Evolutionary conservation across 257 asterid genomes (phyloP).

Genomic region (Nicotiana knightiana): DNA sequence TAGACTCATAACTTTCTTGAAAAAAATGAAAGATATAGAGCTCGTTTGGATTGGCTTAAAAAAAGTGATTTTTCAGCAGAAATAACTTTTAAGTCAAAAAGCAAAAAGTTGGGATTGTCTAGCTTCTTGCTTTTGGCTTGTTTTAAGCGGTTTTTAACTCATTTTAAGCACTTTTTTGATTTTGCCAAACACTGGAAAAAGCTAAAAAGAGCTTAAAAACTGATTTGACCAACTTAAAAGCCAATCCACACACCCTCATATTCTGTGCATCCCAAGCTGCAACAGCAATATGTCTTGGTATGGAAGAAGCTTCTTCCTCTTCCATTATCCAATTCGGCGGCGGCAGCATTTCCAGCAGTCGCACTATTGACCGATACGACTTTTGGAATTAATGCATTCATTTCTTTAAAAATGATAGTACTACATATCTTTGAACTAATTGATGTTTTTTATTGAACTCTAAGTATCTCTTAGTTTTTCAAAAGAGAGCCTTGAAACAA

Average conservation of each 20-base stretch:
- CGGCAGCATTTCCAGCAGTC: slow-evolving; percentile 26
- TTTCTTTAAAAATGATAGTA: not conserved
- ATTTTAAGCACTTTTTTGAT: no score
- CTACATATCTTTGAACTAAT: not conserved
- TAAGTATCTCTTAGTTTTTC: not conserved
- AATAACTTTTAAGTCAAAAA: no score
- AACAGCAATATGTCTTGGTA: slow-evolving; percentile 44
- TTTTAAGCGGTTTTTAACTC: no score
- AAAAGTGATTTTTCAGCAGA: no score
- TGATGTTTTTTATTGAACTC: no score
- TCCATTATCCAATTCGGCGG: slow-evolving; percentile 30
- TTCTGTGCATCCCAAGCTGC: slow-evolving; percentile 63
- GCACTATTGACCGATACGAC: slow-evolving; percentile 41
- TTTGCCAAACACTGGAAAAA: no score
- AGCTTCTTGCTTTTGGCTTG: no score
- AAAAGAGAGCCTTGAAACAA: no score
- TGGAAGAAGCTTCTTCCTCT: slow-evolving; percentile 35
- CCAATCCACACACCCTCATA: not conserved
- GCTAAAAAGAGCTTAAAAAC: no score
- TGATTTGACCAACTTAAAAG: no score
- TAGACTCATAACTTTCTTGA: slow-evolving; percentile 2
- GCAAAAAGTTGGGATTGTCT: no score
- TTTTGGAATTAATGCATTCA: not conserved
- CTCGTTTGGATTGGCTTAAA: no score
- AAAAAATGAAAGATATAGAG: slow-evolving; percentile 47